Conservation (phyloP, 768 basidiomycete genomes). For the Amanita inopinata region DNA sequence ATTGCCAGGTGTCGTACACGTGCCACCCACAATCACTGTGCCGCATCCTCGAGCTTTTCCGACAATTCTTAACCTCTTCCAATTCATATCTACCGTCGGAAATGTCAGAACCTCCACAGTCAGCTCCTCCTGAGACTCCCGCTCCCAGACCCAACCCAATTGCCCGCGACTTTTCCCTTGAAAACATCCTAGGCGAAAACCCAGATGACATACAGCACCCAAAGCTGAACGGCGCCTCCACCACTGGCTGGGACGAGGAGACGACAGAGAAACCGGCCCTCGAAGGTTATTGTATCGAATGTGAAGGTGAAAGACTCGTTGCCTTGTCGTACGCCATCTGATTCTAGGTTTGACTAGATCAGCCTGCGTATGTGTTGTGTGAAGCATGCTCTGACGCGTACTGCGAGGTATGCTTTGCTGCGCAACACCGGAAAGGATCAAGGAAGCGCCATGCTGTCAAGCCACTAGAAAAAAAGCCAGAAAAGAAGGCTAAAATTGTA, state of each 20-base stretch:
- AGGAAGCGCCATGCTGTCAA: conserved; percentile 55
- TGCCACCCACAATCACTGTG: background rate
- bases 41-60: background rate
- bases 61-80: background rate
- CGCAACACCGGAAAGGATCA: conserved; percentile 77
- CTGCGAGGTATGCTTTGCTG: conserved; percentile 80
- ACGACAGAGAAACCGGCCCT: conserved; percentile 31
- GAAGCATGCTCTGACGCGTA: conserved; percentile 64
- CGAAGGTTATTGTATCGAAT: conserved; percentile 74
- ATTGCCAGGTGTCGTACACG: conserved; percentile 6
- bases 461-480: conserved; percentile 25
- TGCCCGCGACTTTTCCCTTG: conserved; percentile 40
- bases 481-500: conserved; percentile 19
- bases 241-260: conserved; percentile 65
- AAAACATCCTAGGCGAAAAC: conserved; percentile 58
- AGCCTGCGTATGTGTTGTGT: conserved; percentile 70
- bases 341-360: conserved; percentile 39
- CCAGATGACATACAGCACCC: conserved; percentile 57
- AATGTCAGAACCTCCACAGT: background rate
- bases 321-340: conserved; percentile 6
- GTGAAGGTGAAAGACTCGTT: conserved; percentile 52
- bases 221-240: conserved; percentile 25
- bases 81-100: background rate
- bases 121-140: background rate
- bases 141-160: background rate